phyloP scores from a whole-genome alignment of 495 filamentous ascomycete genomes.

The Aspergillus affinis region DNA sequence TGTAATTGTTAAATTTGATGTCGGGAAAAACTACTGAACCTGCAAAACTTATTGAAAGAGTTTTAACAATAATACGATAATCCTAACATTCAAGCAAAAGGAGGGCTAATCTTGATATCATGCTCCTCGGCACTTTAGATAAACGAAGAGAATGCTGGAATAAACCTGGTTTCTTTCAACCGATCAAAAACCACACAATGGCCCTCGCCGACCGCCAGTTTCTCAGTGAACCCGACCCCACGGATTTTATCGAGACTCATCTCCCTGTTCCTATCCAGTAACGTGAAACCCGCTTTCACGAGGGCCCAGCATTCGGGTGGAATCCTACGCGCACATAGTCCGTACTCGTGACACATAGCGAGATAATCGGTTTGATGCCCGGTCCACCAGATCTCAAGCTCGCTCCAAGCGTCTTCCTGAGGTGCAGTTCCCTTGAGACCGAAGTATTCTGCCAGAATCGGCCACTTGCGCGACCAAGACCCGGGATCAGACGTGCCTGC shows the following conservation, averaged over 20 bases:
- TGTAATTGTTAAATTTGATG: too few species aligned
- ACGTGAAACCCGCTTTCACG: slow-evolving; percentile 4
- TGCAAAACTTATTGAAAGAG: too few species aligned
- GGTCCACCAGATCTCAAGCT: too few species aligned
- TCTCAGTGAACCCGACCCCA: slow-evolving; percentile 17
- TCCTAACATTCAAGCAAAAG: too few species aligned
- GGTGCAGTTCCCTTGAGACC: slow-evolving; percentile 20
- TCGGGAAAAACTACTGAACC: too few species aligned
- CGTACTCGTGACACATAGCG: too few species aligned
- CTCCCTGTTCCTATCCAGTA: slow-evolving; percentile 17
- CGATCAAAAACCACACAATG: slow-evolving; percentile 12
- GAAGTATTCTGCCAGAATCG: slow-evolving; percentile 25
- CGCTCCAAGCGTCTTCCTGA: too few species aligned
- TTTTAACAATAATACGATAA: too few species aligned
- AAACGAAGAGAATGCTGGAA: neutral
- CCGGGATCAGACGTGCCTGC: slow-evolving; percentile 20
- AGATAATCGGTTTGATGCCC: too few species aligned
- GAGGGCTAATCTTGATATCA: too few species aligned
- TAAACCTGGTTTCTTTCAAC: neutral
- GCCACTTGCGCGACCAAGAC: slow-evolving; percentile 26
- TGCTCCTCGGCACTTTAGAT: neutral
- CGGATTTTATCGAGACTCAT: slow-evolving; percentile 21
- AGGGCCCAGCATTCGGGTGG: slow-evolving; percentile 18
- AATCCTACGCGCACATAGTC: slow-evolving; percentile 5
- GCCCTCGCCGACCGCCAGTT: slow-evolving; percentile 12